Evolutionary conservation across 2,329 filamentous ascomycete genomes (phyloP).

Genomic region (Epichloe gansuensis): DNA sequence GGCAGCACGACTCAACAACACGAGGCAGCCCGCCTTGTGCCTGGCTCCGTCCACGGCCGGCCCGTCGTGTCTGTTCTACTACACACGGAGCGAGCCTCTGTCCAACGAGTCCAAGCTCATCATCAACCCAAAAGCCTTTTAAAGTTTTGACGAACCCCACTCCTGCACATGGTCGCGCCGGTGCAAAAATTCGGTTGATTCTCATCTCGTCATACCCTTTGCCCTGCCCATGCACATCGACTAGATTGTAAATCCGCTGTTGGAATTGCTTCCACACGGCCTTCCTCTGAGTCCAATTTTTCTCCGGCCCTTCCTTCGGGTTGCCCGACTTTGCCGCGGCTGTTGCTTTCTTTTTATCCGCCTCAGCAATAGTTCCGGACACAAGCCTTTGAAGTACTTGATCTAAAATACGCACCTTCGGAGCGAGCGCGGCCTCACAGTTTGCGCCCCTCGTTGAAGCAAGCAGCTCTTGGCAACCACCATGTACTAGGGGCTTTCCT

Average conservation of each 20-base stretch:
- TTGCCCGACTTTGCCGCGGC: not conserved
- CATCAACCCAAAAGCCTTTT: constrained; percentile 10
- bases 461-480: constrained; percentile 21
- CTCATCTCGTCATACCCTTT: constrained; percentile 19
- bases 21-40: not conserved
- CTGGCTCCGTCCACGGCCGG: not conserved
- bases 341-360: not conserved
- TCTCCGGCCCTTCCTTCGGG: constrained; percentile 9
- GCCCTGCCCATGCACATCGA: constrained; percentile 5
- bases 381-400: not conserved
- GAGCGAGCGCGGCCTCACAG: constrained; percentile 2
- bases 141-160: constrained; percentile 11
- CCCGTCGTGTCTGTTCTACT: not conserved
- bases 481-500: constrained; percentile 29
- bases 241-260: constrained; percentile 15
- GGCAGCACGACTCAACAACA: not conserved
- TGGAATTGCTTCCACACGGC: constrained; percentile 12
- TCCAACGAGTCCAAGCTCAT: constrained; percentile 2
- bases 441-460: constrained; percentile 3
- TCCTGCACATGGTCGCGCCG: constrained; percentile 16
- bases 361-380: not conserved
- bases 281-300: constrained; percentile 14
- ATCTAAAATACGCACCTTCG: constrained; percentile 15
- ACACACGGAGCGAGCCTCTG: not conserved
- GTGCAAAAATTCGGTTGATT: constrained; percentile 13